Evolutionary conservation across 805 yeast genomes (phyloP).

Genomic region (Teunomyces tritomae): DNA sequence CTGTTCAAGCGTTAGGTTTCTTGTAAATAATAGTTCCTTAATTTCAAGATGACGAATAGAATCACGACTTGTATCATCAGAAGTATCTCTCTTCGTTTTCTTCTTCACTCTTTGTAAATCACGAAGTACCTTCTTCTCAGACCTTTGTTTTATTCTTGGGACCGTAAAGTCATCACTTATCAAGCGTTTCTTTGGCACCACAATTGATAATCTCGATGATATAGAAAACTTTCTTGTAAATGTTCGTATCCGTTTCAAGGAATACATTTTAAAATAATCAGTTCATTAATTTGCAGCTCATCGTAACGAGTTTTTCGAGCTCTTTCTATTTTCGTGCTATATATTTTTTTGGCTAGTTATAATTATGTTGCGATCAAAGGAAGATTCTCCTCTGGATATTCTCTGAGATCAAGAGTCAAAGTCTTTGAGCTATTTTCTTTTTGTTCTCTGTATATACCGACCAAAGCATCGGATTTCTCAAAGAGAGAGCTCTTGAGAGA

Average conservation of each 20-base stretch:
- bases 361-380: slow-evolving; percentile 1
- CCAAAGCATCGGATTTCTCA: slow-evolving; percentile 85
- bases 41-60: slow-evolving; percentile 25
- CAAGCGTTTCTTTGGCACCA: slow-evolving; percentile 2
- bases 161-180: not conserved
- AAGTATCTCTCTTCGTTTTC: slow-evolving; percentile 31
- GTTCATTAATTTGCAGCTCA: slow-evolving; percentile 4
- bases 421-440: slow-evolving; percentile 68
- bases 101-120: slow-evolving; percentile 10
- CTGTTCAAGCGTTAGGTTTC: slow-evolving; percentile 12
- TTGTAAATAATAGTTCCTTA: slow-evolving; percentile 15
- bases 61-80: slow-evolving; percentile 27
- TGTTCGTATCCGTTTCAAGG: slow-evolving; percentile 4
- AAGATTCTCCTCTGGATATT: slow-evolving; percentile 44
- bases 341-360: not conserved
- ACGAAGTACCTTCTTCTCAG: slow-evolving; percentile 4
- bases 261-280: not conserved
- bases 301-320: slow-evolving; percentile 1
- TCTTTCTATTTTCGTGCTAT: not conserved
- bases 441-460: slow-evolving; percentile 89
- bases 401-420: slow-evolving; percentile 67
- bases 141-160: not conserved
- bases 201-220: not conserved
- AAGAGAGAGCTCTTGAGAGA: slow-evolving; percentile 84
- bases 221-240: not conserved